Base-by-base conservation (phyloP, 306 rosid genomes). In the Cucumis cinereus region DNA sequence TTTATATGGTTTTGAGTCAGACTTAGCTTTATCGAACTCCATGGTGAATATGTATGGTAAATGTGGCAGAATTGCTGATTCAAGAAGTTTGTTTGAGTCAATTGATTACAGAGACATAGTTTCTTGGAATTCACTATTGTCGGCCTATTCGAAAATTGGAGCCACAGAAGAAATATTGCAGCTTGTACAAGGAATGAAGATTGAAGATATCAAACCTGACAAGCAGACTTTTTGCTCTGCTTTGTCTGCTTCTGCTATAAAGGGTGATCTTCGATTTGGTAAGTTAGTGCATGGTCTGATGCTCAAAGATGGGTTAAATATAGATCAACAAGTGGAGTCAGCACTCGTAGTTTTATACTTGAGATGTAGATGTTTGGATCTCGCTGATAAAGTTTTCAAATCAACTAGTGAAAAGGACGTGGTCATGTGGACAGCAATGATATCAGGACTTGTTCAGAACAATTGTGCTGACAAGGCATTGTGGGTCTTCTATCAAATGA, bases 391-490 rank as follows among this genome's bases (percentile, higher is more conserved):
- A 77, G 52, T 77, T 47, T 77, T 77, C 2, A 30, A 62, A 28
- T 24, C 47, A 8, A 26, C 50, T 5, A 63, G 12, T 22, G 60
- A 77, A 17, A 77, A 77, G 35, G 79, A 77, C 23, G 52, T 63
- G 35, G 61, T 77, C 70, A 8, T 77, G 23, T 77, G 79, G 79
- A 77, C 79, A 11, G 79, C 79, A 9, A 77, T 77, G 79, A 77
- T 77, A 43, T 77, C 79, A 23, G 79, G 79, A 52, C 74, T 77
- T 63, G 61, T 77, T 47, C 79, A 62, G 50, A 77, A 77, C 40
- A 63, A 77, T 62, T 63, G 79, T 50, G 30, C 61, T 7, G 79
- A 77, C 16, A 77, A 35, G 23, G 79, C 74, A 30, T 26, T 77
- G 61, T 28, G 35, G 19, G 79, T 77, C 70, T 77, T 77, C 74